Percentiles rank a stretch among this genome's conserved stretches.
phyloP scores from a whole-genome alignment of 768 basidiomycete species.

The Lentinus brumalis region DNA sequence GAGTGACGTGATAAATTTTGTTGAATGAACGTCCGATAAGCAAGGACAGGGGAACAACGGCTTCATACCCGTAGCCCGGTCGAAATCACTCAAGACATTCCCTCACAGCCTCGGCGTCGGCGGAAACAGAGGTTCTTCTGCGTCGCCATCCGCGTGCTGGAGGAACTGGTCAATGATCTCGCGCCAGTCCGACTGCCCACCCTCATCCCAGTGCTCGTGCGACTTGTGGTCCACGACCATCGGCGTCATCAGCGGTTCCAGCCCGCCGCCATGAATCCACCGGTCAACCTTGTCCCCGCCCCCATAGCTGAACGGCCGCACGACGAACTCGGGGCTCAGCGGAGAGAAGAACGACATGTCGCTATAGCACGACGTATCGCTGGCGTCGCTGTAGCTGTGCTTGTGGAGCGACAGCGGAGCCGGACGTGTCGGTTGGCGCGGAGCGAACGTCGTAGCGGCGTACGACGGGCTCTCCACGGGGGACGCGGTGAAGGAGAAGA shows the following conservation, averaged over 20 bases:
- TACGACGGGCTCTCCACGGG: slow-evolving; percentile 26
- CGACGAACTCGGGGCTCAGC: slow-evolving; percentile 9
- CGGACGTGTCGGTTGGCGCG: slow-evolving; percentile 4
- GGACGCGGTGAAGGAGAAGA: slow-evolving; percentile 26
- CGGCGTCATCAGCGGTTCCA: slow-evolving; percentile 16
- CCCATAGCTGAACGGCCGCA: background rate
- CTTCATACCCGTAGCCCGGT: background rate
- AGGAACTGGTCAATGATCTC: slow-evolving; percentile 17
- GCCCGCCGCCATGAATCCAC: slow-evolving; percentile 16
- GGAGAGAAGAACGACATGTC: slow-evolving; percentile 4
- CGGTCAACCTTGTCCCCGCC: slow-evolving; percentile 18
- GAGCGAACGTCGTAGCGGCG: slow-evolving; percentile 13
- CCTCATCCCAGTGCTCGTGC: slow-evolving; percentile 15
- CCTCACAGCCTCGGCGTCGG: background rate
- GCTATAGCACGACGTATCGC: background rate
- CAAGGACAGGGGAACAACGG: background rate
- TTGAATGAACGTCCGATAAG: background rate
- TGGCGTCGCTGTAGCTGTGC: background rate
- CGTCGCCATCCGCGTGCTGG: slow-evolving; percentile 11
- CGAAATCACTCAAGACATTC: background rate
- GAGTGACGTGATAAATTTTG: background rate
- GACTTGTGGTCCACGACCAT: slow-evolving; percentile 13
- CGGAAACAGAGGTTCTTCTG: slow-evolving; percentile 7
- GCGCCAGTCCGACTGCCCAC: slow-evolving; percentile 20
- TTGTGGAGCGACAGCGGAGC: slow-evolving; percentile 7